Base-by-base conservation (phyloP, 2,329 filamentous ascomycete genomes). In the Huntiella decipiens region DNA sequence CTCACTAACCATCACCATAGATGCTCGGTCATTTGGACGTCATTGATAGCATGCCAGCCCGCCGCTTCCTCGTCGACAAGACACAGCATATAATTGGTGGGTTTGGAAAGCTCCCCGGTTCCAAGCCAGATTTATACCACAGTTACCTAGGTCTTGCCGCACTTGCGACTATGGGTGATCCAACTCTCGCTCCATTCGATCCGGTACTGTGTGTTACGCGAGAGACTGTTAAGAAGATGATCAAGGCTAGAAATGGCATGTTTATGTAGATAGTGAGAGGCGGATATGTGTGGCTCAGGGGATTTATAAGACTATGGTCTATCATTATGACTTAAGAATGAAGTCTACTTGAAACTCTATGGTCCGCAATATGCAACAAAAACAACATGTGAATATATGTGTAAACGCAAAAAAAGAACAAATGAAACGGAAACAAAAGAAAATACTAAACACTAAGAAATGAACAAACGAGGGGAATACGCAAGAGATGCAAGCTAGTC, bases 81-180 rank as follows among this genome's bases (percentile, higher is more conserved):
- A 94, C 85, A 1, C 85, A 95, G 57, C 88, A 96, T 60, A 59
- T 74, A 13, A 81, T 95, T 17, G 83, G 83, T 38, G 83, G 83
- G 1, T 91, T 91, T 59, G 74, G 75, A n/a, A 88, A 91, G 56
- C 60, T 68, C 8, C 73, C 77, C 0, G 77, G 75, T 4, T 69
- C 73, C 10, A 73, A 73, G 38, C 82, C 82, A 10, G 82, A 84
- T 63, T 68, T 96, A 19, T 84, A 93, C 53, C 91, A 98, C 58
- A 82, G 82, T 0, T 95, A 87, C 58, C 71, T 96, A 28, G 91
- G 86, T 0, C 70, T 96, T 32, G 82, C 85, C 2, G 79, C 82
- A 1, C 65, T 98, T 35, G 76, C 79, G 0, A 71, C 83, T 12
- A 72, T 86, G 58, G 74, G 75, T 5, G 82, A 93, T 53, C 59